Conservation (phyloP, 2,329 filamentous ascomycete genomes). For the Tolypocladium nubicola region DNA sequence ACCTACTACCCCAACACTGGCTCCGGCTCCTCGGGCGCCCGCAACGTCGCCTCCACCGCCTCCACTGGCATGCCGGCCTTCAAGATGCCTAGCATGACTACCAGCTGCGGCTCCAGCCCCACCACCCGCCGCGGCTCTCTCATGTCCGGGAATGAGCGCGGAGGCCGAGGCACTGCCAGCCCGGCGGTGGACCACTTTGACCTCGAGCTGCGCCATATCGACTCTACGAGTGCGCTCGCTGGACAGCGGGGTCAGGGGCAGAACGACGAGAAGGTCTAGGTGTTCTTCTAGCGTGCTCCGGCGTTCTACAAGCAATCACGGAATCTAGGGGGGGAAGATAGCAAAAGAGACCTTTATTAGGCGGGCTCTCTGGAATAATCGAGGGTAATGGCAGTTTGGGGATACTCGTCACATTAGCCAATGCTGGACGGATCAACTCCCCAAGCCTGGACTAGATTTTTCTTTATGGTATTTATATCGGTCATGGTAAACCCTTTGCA, state of each 20-base stretch:
- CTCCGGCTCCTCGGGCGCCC: background rate
- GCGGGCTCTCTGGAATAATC: background rate
- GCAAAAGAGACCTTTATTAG: background rate
- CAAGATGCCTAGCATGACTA: constrained; percentile 8
- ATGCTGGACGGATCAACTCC: background rate
- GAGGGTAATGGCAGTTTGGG: background rate
- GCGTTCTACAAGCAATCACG: background rate
- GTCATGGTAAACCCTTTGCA: background rate
- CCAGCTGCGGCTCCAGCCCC: constrained; percentile 8
- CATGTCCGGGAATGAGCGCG: background rate
- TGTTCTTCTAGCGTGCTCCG: constrained; percentile 1
- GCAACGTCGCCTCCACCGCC: background rate
- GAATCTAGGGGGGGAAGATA: background rate
- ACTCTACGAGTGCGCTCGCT: constrained; percentile 9
- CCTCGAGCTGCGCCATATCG: constrained; percentile 20
- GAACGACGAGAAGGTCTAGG: constrained; percentile 19
- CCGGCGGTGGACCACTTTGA: constrained; percentile 16
- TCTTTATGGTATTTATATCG: background rate
- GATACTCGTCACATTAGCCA: background rate
- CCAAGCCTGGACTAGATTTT: too few relatives aligned
- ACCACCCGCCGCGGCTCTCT: constrained; percentile 3
- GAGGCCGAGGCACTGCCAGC: background rate
- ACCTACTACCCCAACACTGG: constrained; percentile 4
- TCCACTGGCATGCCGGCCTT: constrained; percentile 7
- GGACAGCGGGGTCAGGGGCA: constrained; percentile 18